Base-by-base conservation (phyloP, 805 yeast genomes). In the Lipomyces mesembrius region DNA sequence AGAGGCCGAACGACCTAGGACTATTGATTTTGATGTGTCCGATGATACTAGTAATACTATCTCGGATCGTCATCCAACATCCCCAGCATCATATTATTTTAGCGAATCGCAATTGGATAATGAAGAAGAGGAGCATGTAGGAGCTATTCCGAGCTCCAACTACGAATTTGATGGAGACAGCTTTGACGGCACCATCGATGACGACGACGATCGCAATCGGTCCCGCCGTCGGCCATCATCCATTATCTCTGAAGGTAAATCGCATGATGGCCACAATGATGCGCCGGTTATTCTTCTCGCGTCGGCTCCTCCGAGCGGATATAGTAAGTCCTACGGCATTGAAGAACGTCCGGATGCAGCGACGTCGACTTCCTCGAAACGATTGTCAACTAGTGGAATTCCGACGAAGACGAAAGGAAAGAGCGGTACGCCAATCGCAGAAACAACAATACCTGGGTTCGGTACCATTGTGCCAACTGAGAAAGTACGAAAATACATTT, bases 401-500 rank as follows among this genome's bases (percentile, higher is more conserved):
- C 25, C 55, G 34, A 25, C 55, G n/a, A 52, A 25, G 29, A 52
- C 25, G 29, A 52, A 52, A 17, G 49, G 49, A n/a, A 14, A 14
- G 25, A 29, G 34, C 17, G 2, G 17, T 5, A 29, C 34, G 7
- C 55, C 55, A 17, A 25, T 9, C 49, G 20, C 49, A 35, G 20
- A 34, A 35, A 17, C 43, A 9, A 14, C 17, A 20, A 39, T 53
- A 12, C 63, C 58, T 14, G 63, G 63, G n/a, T 60, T 60, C 25
- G 55, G 39, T 11, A 53, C 37, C 3, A 25, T 46, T 9, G 59
- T 60, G 35, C 65, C 65, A 11, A 8, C 59, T 17, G 65, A 60
- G 51, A 63, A 60, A 22, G 64, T 61, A 8, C 37, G 64, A 14
- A 62, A 62, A 22, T 62, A 62, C n/a, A 25, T 59, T 20, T 62